Base-by-base conservation (phyloP, 2,329 filamentous ascomycete species). In the Botrytis deweyae region DNA sequence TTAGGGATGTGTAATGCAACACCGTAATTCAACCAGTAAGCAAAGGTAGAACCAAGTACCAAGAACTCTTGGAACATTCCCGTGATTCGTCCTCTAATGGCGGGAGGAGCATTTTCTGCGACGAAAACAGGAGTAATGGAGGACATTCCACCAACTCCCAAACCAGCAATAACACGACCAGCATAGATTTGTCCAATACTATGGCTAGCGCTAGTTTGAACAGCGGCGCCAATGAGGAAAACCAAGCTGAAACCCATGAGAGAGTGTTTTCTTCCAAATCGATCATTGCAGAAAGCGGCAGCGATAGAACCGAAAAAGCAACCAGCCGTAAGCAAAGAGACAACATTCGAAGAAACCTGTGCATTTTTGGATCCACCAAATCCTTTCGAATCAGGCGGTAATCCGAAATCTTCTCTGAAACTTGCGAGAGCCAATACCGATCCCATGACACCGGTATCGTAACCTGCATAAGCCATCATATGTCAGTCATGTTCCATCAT, bases 1-100 rank as follows among this genome's bases (percentile, higher is more conserved):
- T 79, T 62, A 0, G 79, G 73, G 38, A 87, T 79, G 67, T 85
- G 81, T 58, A 82, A 38, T 29, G 63, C 62, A 12, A 76, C 73
- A 10, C 70, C 76, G 40, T 76, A 78, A 82, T 90, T 89, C 81
- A 90, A 87, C 88, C 88, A 90, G 81, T 89, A 90, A 33, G 81
- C 80, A 40, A 83, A 78, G 76, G 82, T 82, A 9, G 82, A 80
- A 0, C 83, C 83, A 3, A 81, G 74, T 1, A 82, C 81, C 62
- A 83, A 81, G 75, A 84, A 83, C 12, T 82, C 75, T 74, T 84
- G 82, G 74, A 83, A 92, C 86, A 73, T 80, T 38, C 81, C 80
- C 1, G 82, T 83, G 20, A 83, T 78, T 70, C 80, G 79, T 22
- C 84, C 84, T 64, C 84, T 80, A 18, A 84, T 81, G 61, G 82